Evolutionary conservation across 2,329 filamentous ascomycete genomes (phyloP), one percentile per base, ranked within the genome.

Genomic region (Nectriaceae sp.): DNA sequence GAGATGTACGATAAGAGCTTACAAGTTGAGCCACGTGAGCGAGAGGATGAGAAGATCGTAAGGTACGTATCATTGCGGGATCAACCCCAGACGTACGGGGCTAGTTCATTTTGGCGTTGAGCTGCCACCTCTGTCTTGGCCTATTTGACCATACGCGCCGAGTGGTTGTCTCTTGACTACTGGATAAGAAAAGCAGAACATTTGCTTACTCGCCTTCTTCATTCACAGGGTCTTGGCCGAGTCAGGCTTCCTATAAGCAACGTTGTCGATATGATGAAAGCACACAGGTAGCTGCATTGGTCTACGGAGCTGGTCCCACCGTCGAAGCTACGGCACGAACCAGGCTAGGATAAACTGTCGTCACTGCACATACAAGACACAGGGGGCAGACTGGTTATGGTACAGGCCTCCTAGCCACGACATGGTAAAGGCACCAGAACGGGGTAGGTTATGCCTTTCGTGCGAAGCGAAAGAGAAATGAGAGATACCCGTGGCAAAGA

Each of bases 1-100:
- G 93, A 97, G 77, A 97, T 97, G 94, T 99, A 97, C 76, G 92
- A 97, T 71, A 92, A 92, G 79, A 96, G 91, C 74, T 77, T 99
- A 73, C 81, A 87, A 64, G 86, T 99, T 52, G 94, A 99, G 70
- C 94, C 94, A 54, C 83, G 94, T 64, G 94, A 99, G 76, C 83
- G 94, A 63, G 94, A 99, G 75, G 94, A 99, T 67, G 94, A 99
- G 75, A 97, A 97, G 80, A 97, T 99, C 78, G 93, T 96, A 68
- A 95, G 94, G 92, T 96, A 85, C 65, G 83, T 79, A 56, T 44
- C 62, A 56, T 57, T 63, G 49, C 58, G 54, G 53, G 52, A 61
- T 47, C 60, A 60, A 22, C 54, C 59, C 44, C 53, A 55, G 40
- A 53, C 49, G 24, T 61, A 62, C 21, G 57, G 56, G 36, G 51